Evolutionary conservation across 306 rosid species (phyloP).

Genomic region (Amphicarpaea edgeworthii): DNA sequence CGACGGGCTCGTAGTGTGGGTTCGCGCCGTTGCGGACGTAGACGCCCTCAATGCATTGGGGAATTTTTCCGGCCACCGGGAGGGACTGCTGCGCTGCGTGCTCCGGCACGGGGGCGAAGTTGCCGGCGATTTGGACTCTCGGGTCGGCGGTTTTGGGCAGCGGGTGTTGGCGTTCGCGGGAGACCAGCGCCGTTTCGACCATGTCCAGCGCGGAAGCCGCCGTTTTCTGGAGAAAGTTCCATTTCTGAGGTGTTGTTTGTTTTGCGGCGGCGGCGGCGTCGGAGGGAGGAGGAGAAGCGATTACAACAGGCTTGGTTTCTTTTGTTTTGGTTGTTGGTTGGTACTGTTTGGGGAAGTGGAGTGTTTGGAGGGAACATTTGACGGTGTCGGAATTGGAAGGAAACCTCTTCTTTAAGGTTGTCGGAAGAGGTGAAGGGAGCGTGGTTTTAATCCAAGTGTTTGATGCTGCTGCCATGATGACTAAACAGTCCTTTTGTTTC

Average conservation of each 20-base stretch:
- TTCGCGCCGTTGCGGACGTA: conserved; percentile 95
- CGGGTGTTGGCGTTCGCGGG: conserved; percentile 62
- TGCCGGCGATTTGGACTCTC: conserved; percentile 84
- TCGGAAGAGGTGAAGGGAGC: conserved; percentile 32
- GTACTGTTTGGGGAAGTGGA: conserved; percentile 60
- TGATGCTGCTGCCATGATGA: conserved; percentile 32
- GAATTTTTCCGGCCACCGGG: conserved; percentile 70
- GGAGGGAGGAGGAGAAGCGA: neutral
- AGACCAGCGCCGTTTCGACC: conserved; percentile 62
- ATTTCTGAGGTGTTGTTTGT: conserved; percentile 28
- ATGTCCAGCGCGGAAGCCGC: conserved; percentile 71
- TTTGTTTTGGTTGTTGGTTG: conserved; percentile 32
- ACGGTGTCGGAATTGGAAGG: neutral
- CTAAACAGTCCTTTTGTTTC: conserved; percentile 22
- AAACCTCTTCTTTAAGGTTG: conserved; percentile 29
- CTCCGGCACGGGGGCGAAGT: conserved; percentile 92
- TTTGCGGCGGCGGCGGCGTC: no score
- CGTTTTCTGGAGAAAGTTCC: conserved; percentile 66
- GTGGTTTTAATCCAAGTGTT: conserved; percentile 49
- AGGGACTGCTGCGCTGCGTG: conserved; percentile 51
- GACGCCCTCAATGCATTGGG: conserved; percentile 77
- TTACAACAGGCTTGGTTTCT: conserved; percentile 21
- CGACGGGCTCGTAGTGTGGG: conserved; percentile 80
- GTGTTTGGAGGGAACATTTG: conserved; percentile 67
- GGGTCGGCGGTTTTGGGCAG: conserved; percentile 97